phyloP scores from a whole-genome alignment of 1,139 yeast genomes.

The Yamadazyma diospyri region DNA sequence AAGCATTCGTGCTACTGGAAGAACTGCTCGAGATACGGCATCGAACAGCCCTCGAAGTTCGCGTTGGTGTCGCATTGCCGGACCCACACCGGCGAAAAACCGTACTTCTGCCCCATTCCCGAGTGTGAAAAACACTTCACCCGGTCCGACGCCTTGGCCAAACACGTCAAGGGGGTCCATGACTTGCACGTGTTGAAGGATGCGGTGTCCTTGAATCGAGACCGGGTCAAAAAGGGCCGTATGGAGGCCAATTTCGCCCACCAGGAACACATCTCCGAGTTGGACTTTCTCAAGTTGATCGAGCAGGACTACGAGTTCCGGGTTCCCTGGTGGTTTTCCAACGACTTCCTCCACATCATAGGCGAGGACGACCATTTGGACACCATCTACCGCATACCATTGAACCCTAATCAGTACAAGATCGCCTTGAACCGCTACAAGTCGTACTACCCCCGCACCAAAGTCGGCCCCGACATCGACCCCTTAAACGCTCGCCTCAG shows the following conservation, averaged over 20 bases:
- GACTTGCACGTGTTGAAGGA: conserved; percentile 43
- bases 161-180: conserved; percentile 63
- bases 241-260: conserved; percentile 19
- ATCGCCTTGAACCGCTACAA: conserved; percentile 34
- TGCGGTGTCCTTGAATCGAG: conserved; percentile 27
- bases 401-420: conserved; percentile 33
- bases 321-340: conserved; percentile 45
- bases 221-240: conserved; percentile 21
- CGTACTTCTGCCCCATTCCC: conserved; percentile 65
- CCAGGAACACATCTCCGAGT: conserved; percentile 23
- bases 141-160: conserved; percentile 58
- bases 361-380: conserved; percentile 14
- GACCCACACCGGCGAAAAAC: conserved; percentile 65
- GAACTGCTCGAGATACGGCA: conserved; percentile 52
- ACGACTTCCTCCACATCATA: conserved; percentile 26
- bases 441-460: conserved; percentile 12
- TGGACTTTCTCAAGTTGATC: conserved; percentile 25
- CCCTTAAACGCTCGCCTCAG: conserved; percentile 5
- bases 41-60: conserved; percentile 55
- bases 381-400: conserved; percentile 25
- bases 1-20: conserved; percentile 63
- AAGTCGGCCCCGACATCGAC: not conserved
- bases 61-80: conserved; percentile 62
- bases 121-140: conserved; percentile 64
- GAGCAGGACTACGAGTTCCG: conserved; percentile 34